These are phyloP conservation scores for Coemansia sp. DNA, from an alignment of 192 early-diverging fungal species.

Conservation along the genomic window DNA sequence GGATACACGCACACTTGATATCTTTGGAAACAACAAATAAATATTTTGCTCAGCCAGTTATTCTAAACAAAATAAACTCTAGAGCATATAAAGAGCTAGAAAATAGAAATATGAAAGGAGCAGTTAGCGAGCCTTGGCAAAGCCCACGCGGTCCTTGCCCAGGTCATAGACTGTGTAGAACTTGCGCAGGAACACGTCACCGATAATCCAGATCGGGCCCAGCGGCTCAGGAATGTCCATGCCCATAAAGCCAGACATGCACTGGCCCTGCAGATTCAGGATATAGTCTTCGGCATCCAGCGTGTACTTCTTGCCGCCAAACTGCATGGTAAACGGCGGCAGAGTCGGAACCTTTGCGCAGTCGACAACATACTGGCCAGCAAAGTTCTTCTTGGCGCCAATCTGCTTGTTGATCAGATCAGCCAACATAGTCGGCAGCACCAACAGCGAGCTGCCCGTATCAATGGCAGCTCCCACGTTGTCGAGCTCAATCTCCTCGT, in stretches of 20 bases:
- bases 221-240: constrained; percentile 79
- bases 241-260: constrained; percentile 88
- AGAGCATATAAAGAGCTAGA: background rate
- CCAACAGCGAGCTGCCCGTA: constrained; percentile 87
- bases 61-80: background rate
- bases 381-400: constrained; percentile 91
- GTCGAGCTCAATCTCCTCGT: constrained; percentile 67
- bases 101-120: background rate
- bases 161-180: constrained; percentile 68
- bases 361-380: constrained; percentile 87
- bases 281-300: constrained; percentile 66
- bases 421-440: constrained; percentile 72
- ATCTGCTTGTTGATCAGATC: constrained; percentile 87
- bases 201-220: constrained; percentile 84
- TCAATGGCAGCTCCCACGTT: constrained; percentile 83
- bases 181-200: constrained; percentile 82
- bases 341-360: constrained; percentile 68
- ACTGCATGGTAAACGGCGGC: constrained; percentile 76
- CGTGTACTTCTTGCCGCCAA: constrained; percentile 71
- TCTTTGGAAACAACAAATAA: background rate
- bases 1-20: too few species aligned
- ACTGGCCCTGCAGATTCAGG: constrained; percentile 64
- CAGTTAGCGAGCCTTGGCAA: constrained; percentile 51
- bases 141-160: constrained; percentile 58
- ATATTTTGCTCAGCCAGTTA: background rate